phyloP scores from a whole-genome alignment of 352 stramenopile species.

The Globisporangium yorkense region DNA sequence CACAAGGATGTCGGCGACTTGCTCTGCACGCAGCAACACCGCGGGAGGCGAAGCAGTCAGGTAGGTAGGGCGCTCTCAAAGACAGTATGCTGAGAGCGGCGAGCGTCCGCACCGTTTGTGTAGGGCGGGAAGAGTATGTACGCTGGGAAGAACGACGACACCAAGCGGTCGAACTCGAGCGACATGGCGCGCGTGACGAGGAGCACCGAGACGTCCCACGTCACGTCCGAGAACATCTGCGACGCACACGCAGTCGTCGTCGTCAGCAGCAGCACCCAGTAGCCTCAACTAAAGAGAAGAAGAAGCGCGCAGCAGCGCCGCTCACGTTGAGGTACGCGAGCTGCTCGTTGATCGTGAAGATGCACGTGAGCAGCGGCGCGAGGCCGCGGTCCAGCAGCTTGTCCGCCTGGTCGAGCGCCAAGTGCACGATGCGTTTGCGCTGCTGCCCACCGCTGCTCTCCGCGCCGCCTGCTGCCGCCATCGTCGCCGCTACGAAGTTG shows the following conservation, averaged over 20 bases:
- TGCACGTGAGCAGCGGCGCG: constrained; percentile 46
- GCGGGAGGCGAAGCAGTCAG: not conserved
- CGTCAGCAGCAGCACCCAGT: not conserved
- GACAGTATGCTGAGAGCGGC: not conserved
- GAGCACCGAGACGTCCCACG: constrained; percentile 59
- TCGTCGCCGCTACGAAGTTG: constrained; percentile 27
- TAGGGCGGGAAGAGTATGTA: constrained; percentile 61
- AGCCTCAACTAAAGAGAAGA: no score
- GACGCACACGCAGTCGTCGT: constrained; percentile 4
- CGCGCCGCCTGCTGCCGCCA: not conserved
- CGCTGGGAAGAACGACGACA: constrained; percentile 41
- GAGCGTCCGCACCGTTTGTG: constrained; percentile 25
- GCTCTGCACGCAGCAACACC: constrained; percentile 13
- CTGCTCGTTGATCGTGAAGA: constrained; percentile 69
- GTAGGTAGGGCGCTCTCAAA: constrained; percentile 4
- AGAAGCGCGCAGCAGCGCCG: not conserved
- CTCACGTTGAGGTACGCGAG: constrained; percentile 49
- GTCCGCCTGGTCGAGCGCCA: constrained; percentile 67
- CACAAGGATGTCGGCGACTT: constrained; percentile 58
- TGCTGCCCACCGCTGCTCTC: not conserved
- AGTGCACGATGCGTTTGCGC: constrained; percentile 33
- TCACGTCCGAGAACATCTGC: constrained; percentile 40
- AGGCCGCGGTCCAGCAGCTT: constrained; percentile 55
- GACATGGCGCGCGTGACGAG: constrained; percentile 65
- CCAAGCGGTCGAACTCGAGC: constrained; percentile 48